phyloP scores from a whole-genome alignment of 106 monocot genomes.

The Phalaenopsis aphrodite region DNA sequence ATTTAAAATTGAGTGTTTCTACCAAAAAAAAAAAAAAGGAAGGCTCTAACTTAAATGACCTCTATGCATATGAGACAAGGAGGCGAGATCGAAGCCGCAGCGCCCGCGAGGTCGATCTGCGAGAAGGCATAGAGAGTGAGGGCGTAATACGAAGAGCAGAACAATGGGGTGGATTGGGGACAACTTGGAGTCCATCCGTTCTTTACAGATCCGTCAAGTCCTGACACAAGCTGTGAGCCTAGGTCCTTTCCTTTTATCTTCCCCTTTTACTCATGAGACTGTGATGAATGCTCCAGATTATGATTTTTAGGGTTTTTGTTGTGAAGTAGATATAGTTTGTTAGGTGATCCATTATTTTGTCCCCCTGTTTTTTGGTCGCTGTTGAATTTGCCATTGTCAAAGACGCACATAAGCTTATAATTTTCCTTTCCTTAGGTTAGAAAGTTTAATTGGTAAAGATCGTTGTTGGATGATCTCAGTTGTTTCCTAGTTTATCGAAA shows the following conservation, averaged over 20 bases:
- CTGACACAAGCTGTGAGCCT: slow-evolving; percentile 61
- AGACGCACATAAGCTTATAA: no score
- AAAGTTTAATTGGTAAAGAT: neutral
- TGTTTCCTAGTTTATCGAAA: neutral
- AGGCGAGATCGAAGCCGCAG: neutral
- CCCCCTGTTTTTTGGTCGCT: neutral
- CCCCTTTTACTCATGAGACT: neutral
- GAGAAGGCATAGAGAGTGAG: neutral
- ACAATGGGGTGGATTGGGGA: slow-evolving; percentile 37
- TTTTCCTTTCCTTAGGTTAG: no score
- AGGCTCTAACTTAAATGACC: no score
- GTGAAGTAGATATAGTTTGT: neutral
- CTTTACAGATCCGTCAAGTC: slow-evolving; percentile 49
- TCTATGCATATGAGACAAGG: neutral
- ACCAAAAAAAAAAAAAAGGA: no score
- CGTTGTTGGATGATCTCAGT: neutral
- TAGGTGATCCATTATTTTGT: neutral
- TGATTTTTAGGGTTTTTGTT: neutral
- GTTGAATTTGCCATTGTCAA: neutral
- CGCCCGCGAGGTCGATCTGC: neutral
- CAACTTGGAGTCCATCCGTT: slow-evolving; percentile 50
- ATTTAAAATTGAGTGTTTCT: no score
- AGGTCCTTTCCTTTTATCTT: slow-evolving; percentile 19
- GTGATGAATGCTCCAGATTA: no score
- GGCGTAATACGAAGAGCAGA: neutral